These are phyloP conservation scores for Debaryomyces prosopidis DNA, from an alignment of 805 yeast species.

Conservation along the genomic window DNA sequence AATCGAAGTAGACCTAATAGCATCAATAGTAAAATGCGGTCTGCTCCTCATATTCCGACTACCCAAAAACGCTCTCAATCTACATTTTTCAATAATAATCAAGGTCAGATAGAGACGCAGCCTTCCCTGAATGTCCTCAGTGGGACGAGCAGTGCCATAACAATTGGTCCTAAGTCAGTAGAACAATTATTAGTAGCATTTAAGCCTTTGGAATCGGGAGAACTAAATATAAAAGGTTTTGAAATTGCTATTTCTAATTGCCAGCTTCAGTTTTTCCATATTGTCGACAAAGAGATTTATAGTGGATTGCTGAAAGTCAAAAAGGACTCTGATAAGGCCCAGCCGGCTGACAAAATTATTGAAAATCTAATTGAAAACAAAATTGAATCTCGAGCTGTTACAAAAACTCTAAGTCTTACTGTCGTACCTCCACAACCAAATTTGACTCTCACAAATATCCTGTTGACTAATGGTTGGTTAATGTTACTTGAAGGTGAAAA, in stretches of 20 bases:
- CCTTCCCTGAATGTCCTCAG: background rate
- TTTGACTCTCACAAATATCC: constrained; percentile 50
- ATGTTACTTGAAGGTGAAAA: constrained; percentile 82
- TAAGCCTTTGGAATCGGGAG: constrained; percentile 51
- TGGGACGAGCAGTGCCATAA: constrained; percentile 7
- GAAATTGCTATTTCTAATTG: constrained; percentile 53
- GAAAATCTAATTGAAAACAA: constrained; percentile 26
- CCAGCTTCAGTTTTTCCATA: constrained; percentile 42
- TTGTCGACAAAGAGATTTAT: constrained; percentile 31
- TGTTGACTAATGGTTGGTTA: constrained; percentile 62
- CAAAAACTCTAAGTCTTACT: constrained; percentile 24
- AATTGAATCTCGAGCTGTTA: constrained; percentile 15
- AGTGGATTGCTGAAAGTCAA: constrained; percentile 10
- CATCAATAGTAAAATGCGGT: background rate
- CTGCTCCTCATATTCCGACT: background rate
- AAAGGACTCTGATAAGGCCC: constrained; percentile 7
- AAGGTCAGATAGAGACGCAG: background rate
- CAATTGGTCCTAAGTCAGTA: constrained; percentile 27
- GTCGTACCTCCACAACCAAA: constrained; percentile 59
- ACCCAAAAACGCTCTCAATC: background rate
- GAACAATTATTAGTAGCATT: constrained; percentile 45
- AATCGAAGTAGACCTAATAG: background rate
- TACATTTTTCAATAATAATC: background rate
- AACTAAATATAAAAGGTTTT: constrained; percentile 51
- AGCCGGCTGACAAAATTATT: constrained; percentile 16